Base-by-base conservation (phyloP, 2,329 filamentous ascomycete species). In the Xylariaceae sp. region DNA sequence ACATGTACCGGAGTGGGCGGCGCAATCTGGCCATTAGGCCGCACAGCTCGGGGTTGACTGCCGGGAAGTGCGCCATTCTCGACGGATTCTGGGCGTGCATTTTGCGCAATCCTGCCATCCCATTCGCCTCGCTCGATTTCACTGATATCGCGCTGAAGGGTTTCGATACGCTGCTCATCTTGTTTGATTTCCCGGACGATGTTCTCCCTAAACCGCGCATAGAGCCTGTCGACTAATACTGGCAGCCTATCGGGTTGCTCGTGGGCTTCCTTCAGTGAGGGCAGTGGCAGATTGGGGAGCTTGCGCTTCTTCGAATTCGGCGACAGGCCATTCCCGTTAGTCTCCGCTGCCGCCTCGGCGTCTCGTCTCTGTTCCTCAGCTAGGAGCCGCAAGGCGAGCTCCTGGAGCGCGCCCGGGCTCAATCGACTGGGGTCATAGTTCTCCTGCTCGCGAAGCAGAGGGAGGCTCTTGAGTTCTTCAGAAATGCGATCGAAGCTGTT, bases 361-460 rank as follows among this genome's bases (percentile, higher is more conserved):
- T 81, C 73, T 35, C 55, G 57, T 47, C 63, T 74, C 43, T 80
- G 59, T 57, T 92, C 87, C 46, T 93, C 83, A 45, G 76, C 75
- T 55, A 95, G 60, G 38, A 94, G 64, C 37, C 76, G 72, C 45
- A 88, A 64, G 57, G 93, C 95, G 33, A 92, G 70, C 52, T 82
- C 75, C 58, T 84, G 78, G 46, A 96, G 67, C 27, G 86, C 76
- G 58, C 89, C 83, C 6, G 88, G 77, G 30, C 70, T 82, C 55
- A 96, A 64, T 42, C 89, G 77, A 49, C 70, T 65, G 46, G 75
- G 70, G 67, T 94, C 82, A 63, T 83, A 94, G 21, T 71, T 71
- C 28, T 68, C 68, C 59, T 80, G 78, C 50, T 79, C 70, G 49
- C 75, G 79, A 55, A 96, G 70, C 42, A 87, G 68, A 13, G 74